Conservation (phyloP, 108 stramenopile species). For the Mediolabrus comicus region DNA sequence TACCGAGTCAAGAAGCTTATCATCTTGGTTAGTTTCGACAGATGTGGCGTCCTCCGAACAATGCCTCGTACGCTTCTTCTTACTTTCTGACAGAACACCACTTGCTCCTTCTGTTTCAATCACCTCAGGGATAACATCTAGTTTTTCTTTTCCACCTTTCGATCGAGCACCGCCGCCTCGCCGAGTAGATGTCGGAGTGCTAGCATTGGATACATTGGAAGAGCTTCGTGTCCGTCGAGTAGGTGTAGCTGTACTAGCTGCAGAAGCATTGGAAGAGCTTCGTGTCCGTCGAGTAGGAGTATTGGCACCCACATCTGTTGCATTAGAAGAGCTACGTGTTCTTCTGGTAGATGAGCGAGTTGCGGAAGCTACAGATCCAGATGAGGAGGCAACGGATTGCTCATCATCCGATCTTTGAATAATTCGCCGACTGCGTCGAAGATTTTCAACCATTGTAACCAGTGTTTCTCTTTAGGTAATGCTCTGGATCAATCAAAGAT, state of each 20-base stretch:
- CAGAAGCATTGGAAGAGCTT: background rate
- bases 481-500: background rate
- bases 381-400: slow-evolving; percentile 4
- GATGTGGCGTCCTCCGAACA: background rate
- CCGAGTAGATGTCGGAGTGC: background rate
- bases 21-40: background rate
- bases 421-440: slow-evolving; percentile 3
- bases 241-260: background rate
- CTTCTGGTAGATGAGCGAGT: background rate
- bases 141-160: background rate
- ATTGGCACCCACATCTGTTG: background rate
- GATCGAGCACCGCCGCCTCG: background rate
- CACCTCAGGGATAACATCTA: slow-evolving; percentile 23
- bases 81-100: background rate
- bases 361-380: background rate
- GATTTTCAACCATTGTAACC: slow-evolving; percentile 5
- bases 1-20: background rate
- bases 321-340: background rate
- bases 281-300: background rate
- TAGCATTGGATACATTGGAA: background rate
- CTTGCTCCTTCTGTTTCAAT: slow-evolving; percentile 8
- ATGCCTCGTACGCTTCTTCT: background rate
- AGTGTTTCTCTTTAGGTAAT: background rate
- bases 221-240: slow-evolving; percentile 1
- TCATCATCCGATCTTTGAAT: background rate